Evolutionary conservation across 129 eudicot species (phyloP).

Genomic region (Sambucus nigra): DNA sequence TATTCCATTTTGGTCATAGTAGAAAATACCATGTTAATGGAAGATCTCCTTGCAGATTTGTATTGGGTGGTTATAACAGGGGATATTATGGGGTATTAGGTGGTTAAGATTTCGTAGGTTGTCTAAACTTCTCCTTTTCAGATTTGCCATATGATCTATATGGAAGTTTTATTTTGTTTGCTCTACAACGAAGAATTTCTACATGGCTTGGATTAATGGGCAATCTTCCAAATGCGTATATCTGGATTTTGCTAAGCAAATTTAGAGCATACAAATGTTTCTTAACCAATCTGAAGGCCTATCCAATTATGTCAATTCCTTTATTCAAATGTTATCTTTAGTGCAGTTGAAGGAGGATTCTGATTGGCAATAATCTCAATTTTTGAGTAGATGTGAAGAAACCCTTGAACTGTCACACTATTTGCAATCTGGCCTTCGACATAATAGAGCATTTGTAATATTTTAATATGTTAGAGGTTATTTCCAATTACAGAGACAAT

Average conservation of each 20-base stretch:
- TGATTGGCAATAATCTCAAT: too few species aligned
- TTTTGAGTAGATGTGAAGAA: too few species aligned
- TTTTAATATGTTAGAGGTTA: too few species aligned
- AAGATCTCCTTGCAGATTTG: slow-evolving; percentile 36
- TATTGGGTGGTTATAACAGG: slow-evolving; percentile 61
- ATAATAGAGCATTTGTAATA: too few species aligned
- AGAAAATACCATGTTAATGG: neutral
- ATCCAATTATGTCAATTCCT: slow-evolving; percentile 67
- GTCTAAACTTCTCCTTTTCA: neutral
- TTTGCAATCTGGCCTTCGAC: too few species aligned
- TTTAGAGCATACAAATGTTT: slow-evolving; percentile 69
- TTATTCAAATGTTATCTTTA: slow-evolving; percentile 60
- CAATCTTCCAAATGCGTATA: slow-evolving; percentile 31
- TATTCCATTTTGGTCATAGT: too few species aligned
- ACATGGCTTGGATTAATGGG: slow-evolving; percentile 58
- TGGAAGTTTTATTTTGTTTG: slow-evolving; percentile 3
- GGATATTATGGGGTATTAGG: slow-evolving; percentile 35
- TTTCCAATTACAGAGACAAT: too few species aligned
- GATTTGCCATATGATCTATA: neutral
- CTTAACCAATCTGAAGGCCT: slow-evolving; percentile 67
- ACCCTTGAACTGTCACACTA: too few species aligned
- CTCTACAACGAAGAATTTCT: slow-evolving; percentile 68
- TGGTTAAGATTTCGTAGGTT: slow-evolving; percentile 24
- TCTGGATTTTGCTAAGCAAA: slow-evolving; percentile 42
- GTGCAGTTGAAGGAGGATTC: slow-evolving; percentile 45